Conservation (phyloP, 495 filamentous ascomycete species). For the Chaetomidium leptoderma region DNA sequence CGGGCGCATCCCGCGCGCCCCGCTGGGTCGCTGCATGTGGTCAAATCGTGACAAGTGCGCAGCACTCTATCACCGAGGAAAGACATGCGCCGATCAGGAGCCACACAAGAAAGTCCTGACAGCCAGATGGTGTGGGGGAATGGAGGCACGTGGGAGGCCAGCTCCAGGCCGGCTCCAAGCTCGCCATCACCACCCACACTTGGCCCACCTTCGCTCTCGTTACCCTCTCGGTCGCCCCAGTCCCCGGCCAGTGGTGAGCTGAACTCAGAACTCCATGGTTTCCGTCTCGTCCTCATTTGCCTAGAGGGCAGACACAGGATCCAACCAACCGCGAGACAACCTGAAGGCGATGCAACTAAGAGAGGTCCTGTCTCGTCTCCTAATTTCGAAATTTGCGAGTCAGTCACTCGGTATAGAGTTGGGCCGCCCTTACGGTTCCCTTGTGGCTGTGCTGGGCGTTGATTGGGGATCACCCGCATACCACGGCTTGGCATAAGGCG, state of each 20-base stretch:
- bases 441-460: not conserved
- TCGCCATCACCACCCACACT: too few relatives aligned
- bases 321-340: not conserved
- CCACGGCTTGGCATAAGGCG: not conserved
- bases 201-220: too few relatives aligned
- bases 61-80: not conserved
- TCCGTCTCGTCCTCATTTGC: too few relatives aligned
- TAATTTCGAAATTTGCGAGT: not conserved
- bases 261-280: too few relatives aligned
- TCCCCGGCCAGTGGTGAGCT: too few relatives aligned
- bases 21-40: too few relatives aligned
- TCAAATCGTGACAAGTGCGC: too few relatives aligned
- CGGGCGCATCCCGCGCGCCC: too few relatives aligned
- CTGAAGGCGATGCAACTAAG: not conserved
- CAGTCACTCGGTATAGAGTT: conserved; percentile 4
- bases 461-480: not conserved
- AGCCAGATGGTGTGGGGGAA: not conserved
- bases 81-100: not conserved
- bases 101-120: not conserved
- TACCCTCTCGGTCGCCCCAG: too few relatives aligned
- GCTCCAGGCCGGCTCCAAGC: not conserved
- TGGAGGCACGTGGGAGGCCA: too few relatives aligned
- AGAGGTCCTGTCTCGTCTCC: not conserved
- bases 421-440: not conserved
- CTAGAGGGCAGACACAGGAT: too few relatives aligned